These are phyloP conservation scores for Cladosporium austrohemisphaericum DNA, from an alignment of 2,329 filamentous ascomycete genomes.

Conservation along the genomic window DNA sequence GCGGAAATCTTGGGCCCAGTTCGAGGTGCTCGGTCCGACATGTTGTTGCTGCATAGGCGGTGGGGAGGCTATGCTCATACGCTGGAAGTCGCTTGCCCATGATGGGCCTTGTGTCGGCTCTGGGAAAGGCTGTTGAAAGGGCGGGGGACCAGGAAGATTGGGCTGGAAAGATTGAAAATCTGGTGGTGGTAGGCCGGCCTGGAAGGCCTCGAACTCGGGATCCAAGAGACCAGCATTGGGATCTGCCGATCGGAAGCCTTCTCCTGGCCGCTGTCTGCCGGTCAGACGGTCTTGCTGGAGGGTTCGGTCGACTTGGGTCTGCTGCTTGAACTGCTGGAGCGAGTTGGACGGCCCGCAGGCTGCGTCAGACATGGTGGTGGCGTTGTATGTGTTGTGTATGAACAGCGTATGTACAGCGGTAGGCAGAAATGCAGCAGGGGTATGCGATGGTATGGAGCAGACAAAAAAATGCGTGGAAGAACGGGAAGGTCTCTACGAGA, in stretches of 20 bases:
- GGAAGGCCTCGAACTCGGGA: slow-evolving; percentile 67
- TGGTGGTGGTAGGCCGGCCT: slow-evolving; percentile 47
- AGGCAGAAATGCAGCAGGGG: too few species aligned
- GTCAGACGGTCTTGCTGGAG: slow-evolving; percentile 69
- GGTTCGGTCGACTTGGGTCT: slow-evolving; percentile 64
- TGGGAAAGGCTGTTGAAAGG: slow-evolving; percentile 5
- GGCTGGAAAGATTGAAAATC: slow-evolving; percentile 39
- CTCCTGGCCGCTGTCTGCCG: slow-evolving; percentile 40
- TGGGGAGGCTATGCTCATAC: slow-evolving; percentile 40
- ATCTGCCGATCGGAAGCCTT: slow-evolving; percentile 62
- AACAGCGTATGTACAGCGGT: neutral
- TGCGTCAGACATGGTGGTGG: slow-evolving; percentile 57
- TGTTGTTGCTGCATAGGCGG: slow-evolving; percentile 46
- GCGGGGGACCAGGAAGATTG: slow-evolving; percentile 23
- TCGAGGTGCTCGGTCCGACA: slow-evolving; percentile 29
- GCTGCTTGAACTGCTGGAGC: slow-evolving; percentile 69
- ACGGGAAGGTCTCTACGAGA: neutral
- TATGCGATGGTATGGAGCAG: too few species aligned
- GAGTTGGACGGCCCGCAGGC: slow-evolving; percentile 73
- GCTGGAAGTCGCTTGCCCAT: slow-evolving; percentile 51
- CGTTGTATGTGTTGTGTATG: neutral
- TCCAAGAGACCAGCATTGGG: slow-evolving; percentile 56
- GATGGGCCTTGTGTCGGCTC: slow-evolving; percentile 29
- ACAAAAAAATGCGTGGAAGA: too few species aligned
- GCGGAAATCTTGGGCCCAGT: slow-evolving; percentile 61